Conservation (phyloP, 805 yeast species). For the Vanderwaltozyma tropicalis region DNA sequence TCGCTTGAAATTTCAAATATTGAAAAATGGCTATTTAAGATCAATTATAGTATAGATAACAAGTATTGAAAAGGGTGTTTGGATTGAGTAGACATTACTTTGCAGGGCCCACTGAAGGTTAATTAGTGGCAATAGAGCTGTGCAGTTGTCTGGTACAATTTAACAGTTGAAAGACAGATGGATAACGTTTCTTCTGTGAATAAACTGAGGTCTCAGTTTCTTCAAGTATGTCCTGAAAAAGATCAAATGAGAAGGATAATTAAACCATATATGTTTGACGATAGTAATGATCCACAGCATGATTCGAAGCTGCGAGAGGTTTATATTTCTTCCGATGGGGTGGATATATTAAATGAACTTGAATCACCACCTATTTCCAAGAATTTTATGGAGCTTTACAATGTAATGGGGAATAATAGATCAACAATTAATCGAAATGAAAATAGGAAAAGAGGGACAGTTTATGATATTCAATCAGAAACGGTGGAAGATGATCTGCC, state of each 20-base stretch:
- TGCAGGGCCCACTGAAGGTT: too few species aligned
- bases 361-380: constrained; percentile 26
- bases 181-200: constrained; percentile 21
- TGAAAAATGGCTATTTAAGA: too few species aligned
- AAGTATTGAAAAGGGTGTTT: too few species aligned
- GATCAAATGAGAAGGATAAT: constrained; percentile 25
- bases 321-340: constrained; percentile 14
- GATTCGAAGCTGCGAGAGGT: constrained; percentile 10
- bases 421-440: constrained; percentile 1
- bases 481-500: neutral
- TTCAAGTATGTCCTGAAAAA: constrained; percentile 19
- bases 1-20: neutral
- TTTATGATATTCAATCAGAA: neutral
- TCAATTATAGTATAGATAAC: too few species aligned
- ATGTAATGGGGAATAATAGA: constrained; percentile 1
- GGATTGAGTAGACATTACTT: too few species aligned
- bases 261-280: constrained; percentile 14
- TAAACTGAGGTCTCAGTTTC: constrained; percentile 22
- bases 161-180: too few species aligned
- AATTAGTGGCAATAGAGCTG: too few species aligned
- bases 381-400: constrained; percentile 14
- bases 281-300: constrained; percentile 1
- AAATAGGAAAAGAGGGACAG: constrained; percentile 1
- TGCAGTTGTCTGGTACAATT: too few species aligned
- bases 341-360: constrained; percentile 10